Percentiles rank a stretch among this genome's conserved stretches.
These are phyloP conservation scores for Boechera divaricarpa DNA, from an alignment of 345 rosid genomes.

Conservation along the genomic window DNA sequence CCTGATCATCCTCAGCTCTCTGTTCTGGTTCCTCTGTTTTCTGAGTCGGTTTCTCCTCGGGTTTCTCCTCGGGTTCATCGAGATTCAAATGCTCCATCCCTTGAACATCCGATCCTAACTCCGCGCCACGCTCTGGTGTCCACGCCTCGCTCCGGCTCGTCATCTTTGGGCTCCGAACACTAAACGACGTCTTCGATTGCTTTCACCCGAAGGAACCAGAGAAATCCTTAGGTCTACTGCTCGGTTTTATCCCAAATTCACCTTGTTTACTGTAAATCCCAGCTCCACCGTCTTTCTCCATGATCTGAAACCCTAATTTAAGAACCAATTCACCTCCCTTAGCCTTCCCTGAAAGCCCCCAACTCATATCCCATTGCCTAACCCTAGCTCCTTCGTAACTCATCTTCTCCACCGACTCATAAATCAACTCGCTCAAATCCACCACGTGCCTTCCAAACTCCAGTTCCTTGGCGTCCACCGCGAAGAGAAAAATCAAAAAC, in stretches of 20 bases:
- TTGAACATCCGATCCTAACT: constrained; percentile 58
- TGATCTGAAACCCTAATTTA: constrained; percentile 86
- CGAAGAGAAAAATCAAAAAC: constrained; percentile 67
- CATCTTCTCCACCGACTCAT: constrained; percentile 79
- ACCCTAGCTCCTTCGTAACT: constrained; percentile 72
- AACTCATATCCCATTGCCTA: constrained; percentile 89
- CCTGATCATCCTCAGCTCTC: constrained; percentile 68
- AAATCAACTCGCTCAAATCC: constrained; percentile 72
- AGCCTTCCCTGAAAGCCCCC: constrained; percentile 82
- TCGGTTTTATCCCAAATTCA: constrained; percentile 55
- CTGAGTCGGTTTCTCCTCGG: constrained; percentile 45
- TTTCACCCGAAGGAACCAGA: constrained; percentile 67
- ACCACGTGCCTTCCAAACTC: constrained; percentile 75
- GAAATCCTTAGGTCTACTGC: constrained; percentile 47
- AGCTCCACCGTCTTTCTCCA: constrained; percentile 95
- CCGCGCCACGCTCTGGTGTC: constrained; percentile 58
- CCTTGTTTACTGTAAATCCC: constrained; percentile 77
- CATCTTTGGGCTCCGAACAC: constrained; percentile 86
- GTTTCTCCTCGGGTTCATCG: constrained; percentile 60
- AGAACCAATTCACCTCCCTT: constrained; percentile 86
- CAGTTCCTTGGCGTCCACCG: constrained; percentile 84
- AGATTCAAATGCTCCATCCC: constrained; percentile 87
- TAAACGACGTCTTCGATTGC: constrained; percentile 85
- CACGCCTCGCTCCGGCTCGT: constrained; percentile 64
- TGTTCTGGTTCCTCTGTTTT: constrained; percentile 61